Evolutionary conservation across 2,329 filamentous ascomycete species (phyloP).

Genomic region (Xylaria sp.): DNA sequence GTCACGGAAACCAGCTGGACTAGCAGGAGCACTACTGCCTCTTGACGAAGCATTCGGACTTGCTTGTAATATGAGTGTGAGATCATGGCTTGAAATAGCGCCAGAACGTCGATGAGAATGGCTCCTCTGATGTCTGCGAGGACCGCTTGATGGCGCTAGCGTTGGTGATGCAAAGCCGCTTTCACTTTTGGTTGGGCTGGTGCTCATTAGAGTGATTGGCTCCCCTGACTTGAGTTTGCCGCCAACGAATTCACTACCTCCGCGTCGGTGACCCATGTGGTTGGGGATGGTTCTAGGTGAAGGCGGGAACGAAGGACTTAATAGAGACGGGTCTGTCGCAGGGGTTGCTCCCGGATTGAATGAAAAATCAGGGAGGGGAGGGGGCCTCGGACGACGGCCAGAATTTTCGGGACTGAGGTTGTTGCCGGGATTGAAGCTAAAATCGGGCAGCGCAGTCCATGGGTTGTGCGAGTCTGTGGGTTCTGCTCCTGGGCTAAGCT

Average conservation of each 20-base stretch:
- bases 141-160: conserved; percentile 54
- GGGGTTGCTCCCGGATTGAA: conserved; percentile 57
- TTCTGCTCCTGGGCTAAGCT: conserved; percentile 30
- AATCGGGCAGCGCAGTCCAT: conserved; percentile 41
- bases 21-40: conserved; percentile 69
- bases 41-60: conserved; percentile 55
- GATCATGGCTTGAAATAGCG: conserved; percentile 83
- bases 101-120: conserved; percentile 83
- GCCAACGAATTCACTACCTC: conserved; percentile 86
- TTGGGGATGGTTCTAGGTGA: conserved; percentile 56
- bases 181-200: conserved; percentile 71
- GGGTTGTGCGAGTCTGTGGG: conserved; percentile 22
- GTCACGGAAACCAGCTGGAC: conserved; percentile 57
- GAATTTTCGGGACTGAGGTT: conserved; percentile 40
- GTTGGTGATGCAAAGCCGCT: conserved; percentile 62
- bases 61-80: conserved; percentile 69
- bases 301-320: conserved; percentile 63
- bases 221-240: conserved; percentile 67
- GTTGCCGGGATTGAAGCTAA: conserved; percentile 44
- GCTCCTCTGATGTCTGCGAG: conserved; percentile 61
- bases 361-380: conserved; percentile 58
- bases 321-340: conserved; percentile 42
- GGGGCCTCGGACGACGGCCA: conserved; percentile 42
- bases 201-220: conserved; percentile 66
- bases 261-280: conserved; percentile 78